Conservation (phyloP, 306 rosid species). For the Phaseolus lunatus region DNA sequence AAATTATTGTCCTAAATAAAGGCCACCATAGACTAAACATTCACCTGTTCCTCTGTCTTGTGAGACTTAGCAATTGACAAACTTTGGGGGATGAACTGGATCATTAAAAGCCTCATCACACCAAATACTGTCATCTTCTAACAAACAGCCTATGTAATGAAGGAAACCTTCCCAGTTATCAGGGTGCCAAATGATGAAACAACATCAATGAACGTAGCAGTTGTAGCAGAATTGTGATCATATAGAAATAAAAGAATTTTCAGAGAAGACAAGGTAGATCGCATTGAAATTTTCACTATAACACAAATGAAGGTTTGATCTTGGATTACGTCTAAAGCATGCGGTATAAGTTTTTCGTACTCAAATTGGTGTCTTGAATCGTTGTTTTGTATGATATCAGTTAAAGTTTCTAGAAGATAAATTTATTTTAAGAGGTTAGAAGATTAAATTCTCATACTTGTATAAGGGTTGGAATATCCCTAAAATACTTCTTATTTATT, state of each 20-base stretch:
- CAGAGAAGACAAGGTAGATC: conserved; percentile 26
- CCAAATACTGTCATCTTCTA: conserved; percentile 93
- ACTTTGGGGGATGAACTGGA: conserved; percentile 68
- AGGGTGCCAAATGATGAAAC: conserved; percentile 73
- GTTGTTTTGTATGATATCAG: too few species aligned
- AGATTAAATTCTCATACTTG: too few species aligned
- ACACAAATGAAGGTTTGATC: too few species aligned
- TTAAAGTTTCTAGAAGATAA: too few species aligned
- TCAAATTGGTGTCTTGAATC: too few species aligned
- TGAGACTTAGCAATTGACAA: conserved; percentile 69
- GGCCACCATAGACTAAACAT: conserved; percentile 38
- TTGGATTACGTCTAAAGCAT: too few species aligned
- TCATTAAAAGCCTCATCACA: conserved; percentile 54
- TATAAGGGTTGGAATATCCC: too few species aligned
- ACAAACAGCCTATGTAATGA: conserved; percentile 91
- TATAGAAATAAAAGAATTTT: too few species aligned
- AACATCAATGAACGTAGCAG: conserved; percentile 42
- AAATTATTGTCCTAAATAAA: conserved; percentile 30
- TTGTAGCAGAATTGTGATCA: too few species aligned
- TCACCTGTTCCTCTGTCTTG: conserved; percentile 78
- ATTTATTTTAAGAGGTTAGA: too few species aligned
- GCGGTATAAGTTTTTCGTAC: too few species aligned
- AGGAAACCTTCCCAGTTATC: conserved; percentile 97
- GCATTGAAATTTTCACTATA: too few species aligned
- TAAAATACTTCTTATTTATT: background rate